Percentiles rank a stretch among this genome's conserved stretches.
phyloP scores from a whole-genome alignment of 2,329 filamentous ascomycete species.

The Colletotrichum sp. region DNA sequence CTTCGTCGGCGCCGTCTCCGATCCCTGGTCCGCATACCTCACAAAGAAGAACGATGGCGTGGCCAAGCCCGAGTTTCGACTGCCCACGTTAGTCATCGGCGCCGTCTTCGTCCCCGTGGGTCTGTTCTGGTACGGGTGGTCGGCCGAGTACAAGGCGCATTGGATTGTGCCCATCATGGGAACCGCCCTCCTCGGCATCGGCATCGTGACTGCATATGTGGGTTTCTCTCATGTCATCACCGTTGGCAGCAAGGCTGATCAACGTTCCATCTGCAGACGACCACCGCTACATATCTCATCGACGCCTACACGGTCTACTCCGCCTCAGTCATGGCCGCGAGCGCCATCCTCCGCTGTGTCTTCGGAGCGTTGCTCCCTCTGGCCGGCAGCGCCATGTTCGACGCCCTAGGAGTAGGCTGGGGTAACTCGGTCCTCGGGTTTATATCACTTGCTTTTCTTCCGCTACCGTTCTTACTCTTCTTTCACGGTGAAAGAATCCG shows the following conservation, averaged over 20 bases:
- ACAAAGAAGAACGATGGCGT: slow-evolving; percentile 21
- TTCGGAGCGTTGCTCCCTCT: slow-evolving; percentile 58
- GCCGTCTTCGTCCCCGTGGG: slow-evolving; percentile 38
- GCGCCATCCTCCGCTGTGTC: slow-evolving; percentile 57
- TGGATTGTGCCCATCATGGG: slow-evolving; percentile 68
- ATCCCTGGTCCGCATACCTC: slow-evolving; percentile 9
- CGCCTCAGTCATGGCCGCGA: slow-evolving; percentile 69
- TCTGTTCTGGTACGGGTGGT: slow-evolving; percentile 65
- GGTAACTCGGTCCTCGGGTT: slow-evolving; percentile 50
- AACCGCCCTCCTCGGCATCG: slow-evolving; percentile 53
- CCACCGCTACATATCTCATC: slow-evolving; percentile 51
- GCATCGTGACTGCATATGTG: slow-evolving; percentile 25
- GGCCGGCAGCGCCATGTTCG: slow-evolving; percentile 54
- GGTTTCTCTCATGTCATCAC: background rate
- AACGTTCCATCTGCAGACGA: background rate
- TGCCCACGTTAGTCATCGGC: slow-evolving; percentile 24
- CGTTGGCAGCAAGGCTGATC: background rate
- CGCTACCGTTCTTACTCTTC: slow-evolving; percentile 48
- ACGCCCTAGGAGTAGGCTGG: slow-evolving; percentile 57
- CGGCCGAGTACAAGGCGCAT: slow-evolving; percentile 52
- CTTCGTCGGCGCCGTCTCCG: slow-evolving; percentile 14
- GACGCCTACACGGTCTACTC: slow-evolving; percentile 62
- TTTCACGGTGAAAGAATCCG: slow-evolving; percentile 45
- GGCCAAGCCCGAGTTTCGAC: slow-evolving; percentile 24
- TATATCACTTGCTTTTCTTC: slow-evolving; percentile 48